Conservation (phyloP, 2,329 filamentous ascomycete genomes). For the Eurotiales sp. region DNA sequence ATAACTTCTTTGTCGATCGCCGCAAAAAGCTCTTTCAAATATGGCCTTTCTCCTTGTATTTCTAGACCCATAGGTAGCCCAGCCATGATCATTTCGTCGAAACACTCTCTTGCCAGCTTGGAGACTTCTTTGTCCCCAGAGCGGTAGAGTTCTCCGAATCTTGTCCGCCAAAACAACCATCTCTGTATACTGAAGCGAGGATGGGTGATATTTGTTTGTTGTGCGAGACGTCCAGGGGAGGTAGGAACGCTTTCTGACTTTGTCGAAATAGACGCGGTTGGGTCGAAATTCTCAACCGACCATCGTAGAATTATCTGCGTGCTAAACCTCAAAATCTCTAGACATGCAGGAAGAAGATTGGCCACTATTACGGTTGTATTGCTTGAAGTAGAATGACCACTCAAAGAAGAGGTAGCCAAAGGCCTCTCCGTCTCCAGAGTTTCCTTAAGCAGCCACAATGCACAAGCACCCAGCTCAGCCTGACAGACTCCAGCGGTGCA, state of each 20-base stretch:
- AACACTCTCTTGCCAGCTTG: background rate
- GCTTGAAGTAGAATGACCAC: no score
- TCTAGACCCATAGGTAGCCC: background rate
- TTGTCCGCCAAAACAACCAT: conserved; percentile 1
- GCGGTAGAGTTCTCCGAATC: background rate
- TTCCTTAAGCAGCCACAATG: background rate
- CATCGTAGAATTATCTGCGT: conserved; percentile 1
- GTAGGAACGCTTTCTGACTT: background rate
- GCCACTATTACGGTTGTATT: background rate
- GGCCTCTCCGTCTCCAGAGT: background rate
- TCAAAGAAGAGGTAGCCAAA: background rate
- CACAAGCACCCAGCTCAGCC: background rate
- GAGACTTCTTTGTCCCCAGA: background rate
- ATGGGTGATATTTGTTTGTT: background rate
- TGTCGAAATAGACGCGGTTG: background rate
- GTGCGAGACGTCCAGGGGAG: background rate
- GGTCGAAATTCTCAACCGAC: conserved; percentile 1
- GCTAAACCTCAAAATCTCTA: background rate
- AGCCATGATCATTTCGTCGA: conserved; percentile 1
- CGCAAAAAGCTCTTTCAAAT: background rate
- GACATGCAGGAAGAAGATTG: background rate
- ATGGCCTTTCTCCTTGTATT: background rate
- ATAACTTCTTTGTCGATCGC: background rate
- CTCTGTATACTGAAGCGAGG: background rate
- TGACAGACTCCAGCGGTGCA: background rate